phyloP scores from a whole-genome alignment of 163 green algal species.

The Prototheca wickerhamii region DNA sequence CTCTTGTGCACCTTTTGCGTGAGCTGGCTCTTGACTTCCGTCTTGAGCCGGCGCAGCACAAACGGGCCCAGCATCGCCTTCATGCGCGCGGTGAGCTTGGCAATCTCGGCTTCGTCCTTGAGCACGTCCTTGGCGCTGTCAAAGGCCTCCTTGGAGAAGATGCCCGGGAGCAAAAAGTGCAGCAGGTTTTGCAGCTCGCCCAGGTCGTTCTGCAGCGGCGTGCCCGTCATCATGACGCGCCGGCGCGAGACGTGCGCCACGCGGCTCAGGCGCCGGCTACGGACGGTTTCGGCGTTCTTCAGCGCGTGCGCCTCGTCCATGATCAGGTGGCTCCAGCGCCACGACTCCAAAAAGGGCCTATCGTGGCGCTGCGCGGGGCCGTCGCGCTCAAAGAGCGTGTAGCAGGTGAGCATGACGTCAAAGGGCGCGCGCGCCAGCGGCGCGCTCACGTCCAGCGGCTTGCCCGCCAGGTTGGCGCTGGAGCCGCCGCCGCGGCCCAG shows the following conservation, averaged over 20 bases:
- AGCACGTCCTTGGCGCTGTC: slow-evolving; percentile 26
- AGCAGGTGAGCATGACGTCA: slow-evolving; percentile 85
- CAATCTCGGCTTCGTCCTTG: slow-evolving; percentile 38
- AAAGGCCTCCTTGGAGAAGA: slow-evolving; percentile 53
- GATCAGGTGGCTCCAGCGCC: slow-evolving; percentile 76
- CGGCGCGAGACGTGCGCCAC: slow-evolving; percentile 38
- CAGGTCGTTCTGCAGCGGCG: slow-evolving; percentile 87
- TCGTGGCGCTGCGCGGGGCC: slow-evolving; percentile 40
- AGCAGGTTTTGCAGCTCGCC: slow-evolving; percentile 84
- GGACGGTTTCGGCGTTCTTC: slow-evolving; percentile 66
- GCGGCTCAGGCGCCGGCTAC: slow-evolving; percentile 38
- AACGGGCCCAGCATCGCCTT: slow-evolving; percentile 75
- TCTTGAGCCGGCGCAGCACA: slow-evolving; percentile 80
- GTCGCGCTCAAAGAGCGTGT: slow-evolving; percentile 88
- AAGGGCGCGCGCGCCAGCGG: slow-evolving; percentile 39
- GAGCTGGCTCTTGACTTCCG: slow-evolving; percentile 73
- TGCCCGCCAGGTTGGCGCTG: background rate
- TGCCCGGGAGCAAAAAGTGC: slow-evolving; percentile 68
- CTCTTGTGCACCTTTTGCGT: slow-evolving; percentile 49
- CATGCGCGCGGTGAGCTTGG: slow-evolving; percentile 63
- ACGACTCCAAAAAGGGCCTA: slow-evolving; percentile 60
- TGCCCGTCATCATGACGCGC: slow-evolving; percentile 75
- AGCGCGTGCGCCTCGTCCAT: slow-evolving; percentile 90
- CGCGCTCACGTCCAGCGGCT: background rate
- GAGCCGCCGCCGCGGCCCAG: background rate